Base-by-base conservation (phyloP, 306 rosid species). In the Cicer cuneatum region DNA sequence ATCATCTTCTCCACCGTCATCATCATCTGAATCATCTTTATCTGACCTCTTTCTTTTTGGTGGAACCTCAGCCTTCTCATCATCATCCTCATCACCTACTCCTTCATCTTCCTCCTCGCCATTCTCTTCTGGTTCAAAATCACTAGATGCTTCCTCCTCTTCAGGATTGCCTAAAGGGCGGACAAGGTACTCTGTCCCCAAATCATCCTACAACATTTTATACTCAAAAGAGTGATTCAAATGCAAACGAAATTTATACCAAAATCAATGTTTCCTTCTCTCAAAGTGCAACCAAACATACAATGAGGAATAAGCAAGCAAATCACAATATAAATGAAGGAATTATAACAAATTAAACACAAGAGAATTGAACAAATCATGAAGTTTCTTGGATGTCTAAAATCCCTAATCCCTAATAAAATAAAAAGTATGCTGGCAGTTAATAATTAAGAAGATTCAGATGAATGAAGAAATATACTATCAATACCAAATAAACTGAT, bases 131-230 rank as follows among this genome's bases (percentile, higher is more conserved):
- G 96, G 97, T 19, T 93, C 98, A 81, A 90, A 86, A 83, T 93
- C 97, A 49, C 97, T 90, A 1, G 91, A 87, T 49, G 91, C 97
- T 66, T 90, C 93, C 80, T 89, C 98, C 52, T 93, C 98, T 83
- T 89, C 98, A 1, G 97, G 86, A 6, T 59, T 78, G 12, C 79
- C 89, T 77, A 93, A 77, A 5, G 98, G 93, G 29, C 97, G 87
- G 4, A 89, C 92, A 29, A 90, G 93, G 80, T 81, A 85, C 69
- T 89, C 97, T 1, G 98, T 90, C 67, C 97, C 98, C 87, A 87
- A 71, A 66, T 93, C 93, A 77, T 71, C 89, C 96, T 92, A 56
- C 5, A 79, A 66, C 12, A 49, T 41, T 53, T 19, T 13, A 59
- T 18, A 15, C 5, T 59, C 63, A 58, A 82, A 64, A 82, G 66